These are phyloP conservation scores for Podosphaera fusca DNA, from an alignment of 2,329 filamentous ascomycete genomes.

Conservation along the genomic window DNA sequence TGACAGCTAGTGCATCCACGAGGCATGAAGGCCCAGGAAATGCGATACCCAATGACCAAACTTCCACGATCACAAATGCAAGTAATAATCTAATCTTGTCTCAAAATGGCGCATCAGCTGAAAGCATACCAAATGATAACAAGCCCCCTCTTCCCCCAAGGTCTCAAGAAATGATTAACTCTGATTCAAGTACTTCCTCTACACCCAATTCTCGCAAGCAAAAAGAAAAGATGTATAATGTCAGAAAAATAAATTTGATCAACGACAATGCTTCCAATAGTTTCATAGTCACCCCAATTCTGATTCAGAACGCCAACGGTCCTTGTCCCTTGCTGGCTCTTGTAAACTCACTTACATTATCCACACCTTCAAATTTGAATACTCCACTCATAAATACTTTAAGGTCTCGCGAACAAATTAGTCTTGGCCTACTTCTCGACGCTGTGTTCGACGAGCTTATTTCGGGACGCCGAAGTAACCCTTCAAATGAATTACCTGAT, in stretches of 20 bases:
- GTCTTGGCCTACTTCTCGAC: conserved; percentile 62
- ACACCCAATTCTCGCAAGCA: conserved; percentile 7
- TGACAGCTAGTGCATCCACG: no score
- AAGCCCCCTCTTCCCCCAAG: no score
- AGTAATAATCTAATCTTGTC: no score
- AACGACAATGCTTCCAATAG: conserved; percentile 37
- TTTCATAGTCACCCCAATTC: conserved; percentile 57
- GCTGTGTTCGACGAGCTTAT: conserved; percentile 87
- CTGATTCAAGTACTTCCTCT: not conserved
- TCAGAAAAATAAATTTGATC: conserved; percentile 76
- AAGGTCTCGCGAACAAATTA: conserved; percentile 64
- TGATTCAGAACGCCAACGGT: conserved; percentile 84
- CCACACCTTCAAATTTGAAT: conserved; percentile 41
- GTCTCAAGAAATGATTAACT: no score
- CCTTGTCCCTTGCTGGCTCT: conserved; percentile 83
- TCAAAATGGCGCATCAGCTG: no score
- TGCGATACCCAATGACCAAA: no score
- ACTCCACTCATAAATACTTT: conserved; percentile 61
- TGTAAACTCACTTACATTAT: conserved; percentile 75
- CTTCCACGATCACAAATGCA: no score
- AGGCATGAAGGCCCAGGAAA: no score
- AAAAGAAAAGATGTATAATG: conserved; percentile 57
- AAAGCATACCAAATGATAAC: no score
- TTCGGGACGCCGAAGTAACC: conserved; percentile 42
- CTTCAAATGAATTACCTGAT: conserved; percentile 47